A percentile compares a stretch with the other conserved stretches of the same genome.
These are phyloP conservation scores for Rubia balearica DNA, from an alignment of 305 asterid species.

Conservation along the genomic window DNA sequence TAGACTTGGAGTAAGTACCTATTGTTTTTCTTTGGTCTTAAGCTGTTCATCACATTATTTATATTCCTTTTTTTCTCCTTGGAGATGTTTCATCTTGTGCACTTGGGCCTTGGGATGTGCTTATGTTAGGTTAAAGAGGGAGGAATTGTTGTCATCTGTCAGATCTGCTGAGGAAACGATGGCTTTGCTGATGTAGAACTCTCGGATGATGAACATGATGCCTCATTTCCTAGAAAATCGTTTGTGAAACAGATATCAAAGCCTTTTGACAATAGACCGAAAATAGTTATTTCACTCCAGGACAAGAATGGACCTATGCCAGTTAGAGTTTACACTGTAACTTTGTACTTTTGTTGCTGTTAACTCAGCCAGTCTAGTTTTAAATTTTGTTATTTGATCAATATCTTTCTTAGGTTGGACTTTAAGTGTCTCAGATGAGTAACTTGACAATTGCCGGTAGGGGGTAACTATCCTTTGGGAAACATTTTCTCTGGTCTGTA, in stretches of 20 bases:
- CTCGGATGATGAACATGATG: not conserved
- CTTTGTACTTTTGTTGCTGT: not conserved
- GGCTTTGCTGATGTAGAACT: conserved; percentile 27
- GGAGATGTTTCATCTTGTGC: not conserved
- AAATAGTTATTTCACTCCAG: conserved; percentile 66
- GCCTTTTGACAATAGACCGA: conserved; percentile 46
- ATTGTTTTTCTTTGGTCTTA: not conserved
- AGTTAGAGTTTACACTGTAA: conserved; percentile 60
- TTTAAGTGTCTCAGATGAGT: not conserved
- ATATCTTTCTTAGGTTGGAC: not conserved
- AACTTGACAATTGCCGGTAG: not conserved
- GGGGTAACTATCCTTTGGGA: not conserved
- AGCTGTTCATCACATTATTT: not conserved
- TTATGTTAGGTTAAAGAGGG: conserved; percentile 53
- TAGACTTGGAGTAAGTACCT: not conserved
- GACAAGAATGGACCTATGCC: conserved; percentile 55
- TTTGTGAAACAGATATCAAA: conserved; percentile 27
- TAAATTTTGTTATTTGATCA: too few relatives aligned
- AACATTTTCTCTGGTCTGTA: too few relatives aligned
- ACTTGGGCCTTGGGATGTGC: not conserved
- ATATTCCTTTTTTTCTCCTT: not conserved
- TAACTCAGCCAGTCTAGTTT: not conserved
- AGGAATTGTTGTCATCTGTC: conserved; percentile 69
- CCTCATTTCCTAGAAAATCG: conserved; percentile 27
- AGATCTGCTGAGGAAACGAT: conserved; percentile 71